A percentile compares a stretch with the other conserved stretches of the same genome.
Evolutionary conservation across 495 filamentous ascomycete species (phyloP).

Genomic region (Penicillium bovifimosum): DNA sequence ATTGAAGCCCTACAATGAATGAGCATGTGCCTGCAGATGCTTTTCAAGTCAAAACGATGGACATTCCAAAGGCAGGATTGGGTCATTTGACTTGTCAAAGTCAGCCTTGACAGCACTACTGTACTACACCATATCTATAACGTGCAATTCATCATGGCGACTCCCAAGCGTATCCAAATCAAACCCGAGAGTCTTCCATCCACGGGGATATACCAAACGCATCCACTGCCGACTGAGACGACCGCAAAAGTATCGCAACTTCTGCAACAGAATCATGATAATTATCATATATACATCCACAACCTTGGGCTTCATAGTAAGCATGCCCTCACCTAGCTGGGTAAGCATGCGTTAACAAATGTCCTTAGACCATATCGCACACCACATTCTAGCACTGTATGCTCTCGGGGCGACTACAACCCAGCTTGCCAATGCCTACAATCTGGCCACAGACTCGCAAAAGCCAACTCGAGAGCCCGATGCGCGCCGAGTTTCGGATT

Average conservation of each 20-base stretch:
- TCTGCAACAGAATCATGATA: background rate
- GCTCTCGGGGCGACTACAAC: background rate
- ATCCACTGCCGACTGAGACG: background rate
- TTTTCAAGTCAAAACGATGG: background rate
- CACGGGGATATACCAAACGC: background rate
- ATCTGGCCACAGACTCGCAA: conserved; percentile 23
- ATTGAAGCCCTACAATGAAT: background rate
- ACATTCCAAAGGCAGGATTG: background rate
- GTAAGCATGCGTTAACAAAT: too few species aligned
- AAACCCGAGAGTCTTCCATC: background rate
- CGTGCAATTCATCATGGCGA: too few species aligned
- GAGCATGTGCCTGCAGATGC: background rate
- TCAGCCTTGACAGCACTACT: too few species aligned
- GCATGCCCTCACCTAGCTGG: too few species aligned
- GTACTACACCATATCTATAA: too few species aligned
- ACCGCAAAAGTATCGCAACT: background rate
- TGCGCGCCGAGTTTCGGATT: conserved; percentile 12
- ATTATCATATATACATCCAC: background rate
- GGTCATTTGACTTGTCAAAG: too few species aligned
- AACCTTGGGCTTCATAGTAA: background rate
- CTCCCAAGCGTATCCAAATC: too few species aligned
- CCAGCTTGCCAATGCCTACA: conserved; percentile 10
- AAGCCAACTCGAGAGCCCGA: conserved; percentile 20
- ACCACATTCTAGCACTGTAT: background rate
- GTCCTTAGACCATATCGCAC: background rate